phyloP scores from a whole-genome alignment of 495 filamentous ascomycete species.

The Penicillium chermesinum region DNA sequence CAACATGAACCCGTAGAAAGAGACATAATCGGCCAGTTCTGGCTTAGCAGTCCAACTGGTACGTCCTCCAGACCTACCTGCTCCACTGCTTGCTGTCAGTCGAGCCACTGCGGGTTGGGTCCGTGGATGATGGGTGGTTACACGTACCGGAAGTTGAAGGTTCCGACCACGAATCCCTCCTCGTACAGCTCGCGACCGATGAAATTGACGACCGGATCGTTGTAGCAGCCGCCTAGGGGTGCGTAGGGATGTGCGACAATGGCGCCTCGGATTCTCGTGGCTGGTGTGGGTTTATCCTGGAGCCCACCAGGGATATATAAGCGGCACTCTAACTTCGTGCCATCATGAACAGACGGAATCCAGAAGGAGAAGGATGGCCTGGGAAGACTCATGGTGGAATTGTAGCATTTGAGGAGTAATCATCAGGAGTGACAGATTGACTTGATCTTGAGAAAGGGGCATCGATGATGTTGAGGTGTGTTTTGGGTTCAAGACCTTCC shows the following conservation, averaged over 20 bases:
- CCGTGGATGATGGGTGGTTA: too few species aligned
- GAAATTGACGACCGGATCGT: slow-evolving; percentile 70
- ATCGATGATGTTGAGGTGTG: too few species aligned
- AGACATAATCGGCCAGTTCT: slow-evolving; percentile 75
- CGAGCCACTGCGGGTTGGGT: neutral
- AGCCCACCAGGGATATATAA: slow-evolving; percentile 61
- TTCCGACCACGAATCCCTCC: slow-evolving; percentile 69
- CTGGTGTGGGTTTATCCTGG: slow-evolving; percentile 21
- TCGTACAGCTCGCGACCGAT: slow-evolving; percentile 58
- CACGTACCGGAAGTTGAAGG: slow-evolving; percentile 85
- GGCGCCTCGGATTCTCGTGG: slow-evolving; percentile 55
- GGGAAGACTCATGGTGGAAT: slow-evolving; percentile 31
- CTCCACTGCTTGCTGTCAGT: slow-evolving; percentile 55
- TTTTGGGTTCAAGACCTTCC: too few species aligned
- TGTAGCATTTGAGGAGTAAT: neutral
- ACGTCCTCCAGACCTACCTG: slow-evolving; percentile 63
- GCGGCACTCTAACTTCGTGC: slow-evolving; percentile 66
- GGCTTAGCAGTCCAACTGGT: slow-evolving; percentile 83
- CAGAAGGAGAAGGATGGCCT: slow-evolving; percentile 64
- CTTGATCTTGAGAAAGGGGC: too few species aligned
- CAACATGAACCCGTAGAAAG: slow-evolving; percentile 70
- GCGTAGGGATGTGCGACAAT: slow-evolving; percentile 91
- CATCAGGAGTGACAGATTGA: too few species aligned
- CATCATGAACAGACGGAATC: slow-evolving; percentile 81
- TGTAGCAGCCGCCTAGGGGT: slow-evolving; percentile 76